These are phyloP conservation scores for Phaeolepiota aurea DNA, from an alignment of 768 basidiomycete genomes.

Conservation along the genomic window DNA sequence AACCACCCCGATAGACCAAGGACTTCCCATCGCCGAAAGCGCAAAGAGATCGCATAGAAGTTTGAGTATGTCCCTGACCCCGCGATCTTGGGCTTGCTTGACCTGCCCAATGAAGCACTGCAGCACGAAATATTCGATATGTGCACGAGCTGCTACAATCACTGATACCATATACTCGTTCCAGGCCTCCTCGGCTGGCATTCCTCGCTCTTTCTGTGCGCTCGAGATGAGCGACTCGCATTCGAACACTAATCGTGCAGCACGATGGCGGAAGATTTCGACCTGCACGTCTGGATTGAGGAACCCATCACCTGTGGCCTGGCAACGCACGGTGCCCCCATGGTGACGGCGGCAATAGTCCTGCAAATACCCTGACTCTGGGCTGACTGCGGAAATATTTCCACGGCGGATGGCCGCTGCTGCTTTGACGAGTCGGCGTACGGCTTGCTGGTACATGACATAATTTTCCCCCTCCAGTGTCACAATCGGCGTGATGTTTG, in stretches of 20 bases:
- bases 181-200: constrained; percentile 12
- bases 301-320: constrained; percentile 7
- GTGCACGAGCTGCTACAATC: constrained; percentile 16
- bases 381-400: constrained; percentile 3
- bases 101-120: constrained; percentile 11
- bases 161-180: constrained; percentile 17
- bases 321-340: background rate
- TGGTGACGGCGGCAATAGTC: background rate
- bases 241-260: constrained; percentile 11
- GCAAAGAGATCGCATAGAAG: constrained; percentile 15
- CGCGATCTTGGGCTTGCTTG: constrained; percentile 1
- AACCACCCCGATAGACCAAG: constrained; percentile 10
- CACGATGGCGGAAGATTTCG: constrained; percentile 14
- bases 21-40: constrained; percentile 14
- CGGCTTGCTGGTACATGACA: constrained; percentile 20
- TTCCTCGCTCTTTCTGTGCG: constrained; percentile 4
- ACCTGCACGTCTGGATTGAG: constrained; percentile 9
- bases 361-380: constrained; percentile 7
- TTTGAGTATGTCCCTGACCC: constrained; percentile 7
- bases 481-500: constrained; percentile 9
- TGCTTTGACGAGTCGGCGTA: constrained; percentile 15
- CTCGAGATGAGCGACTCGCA: constrained; percentile 7
- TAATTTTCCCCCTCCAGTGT: constrained; percentile 18
- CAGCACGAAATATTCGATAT: constrained; percentile 13
- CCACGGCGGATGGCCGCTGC: constrained; percentile 2